These are phyloP conservation scores for Coriolopsis trogii DNA, from an alignment of 1,284 basidiomycete genomes.

Conservation along the genomic window DNA sequence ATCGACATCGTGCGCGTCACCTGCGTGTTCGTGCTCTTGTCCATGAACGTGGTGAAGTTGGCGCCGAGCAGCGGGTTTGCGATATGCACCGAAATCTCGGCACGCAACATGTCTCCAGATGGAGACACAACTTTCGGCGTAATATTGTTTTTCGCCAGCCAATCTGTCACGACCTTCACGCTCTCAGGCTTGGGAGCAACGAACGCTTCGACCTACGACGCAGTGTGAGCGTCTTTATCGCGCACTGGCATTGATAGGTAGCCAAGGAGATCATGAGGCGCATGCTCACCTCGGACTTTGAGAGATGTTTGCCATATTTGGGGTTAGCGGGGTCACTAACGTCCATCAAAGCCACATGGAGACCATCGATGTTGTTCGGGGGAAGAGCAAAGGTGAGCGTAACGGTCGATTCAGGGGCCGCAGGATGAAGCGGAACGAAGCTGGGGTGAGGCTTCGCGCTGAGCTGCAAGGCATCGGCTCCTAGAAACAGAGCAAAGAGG, in stretches of 20 bases:
- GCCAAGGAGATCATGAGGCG: no score
- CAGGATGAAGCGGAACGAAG: neutral
- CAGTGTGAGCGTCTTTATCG: no score
- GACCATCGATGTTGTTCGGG: constrained; percentile 30
- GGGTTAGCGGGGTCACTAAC: constrained; percentile 21
- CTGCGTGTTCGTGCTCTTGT: constrained; percentile 33
- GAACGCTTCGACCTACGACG: constrained; percentile 29
- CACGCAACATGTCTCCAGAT: constrained; percentile 23
- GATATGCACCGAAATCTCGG: constrained; percentile 27
- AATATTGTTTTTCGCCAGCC: constrained; percentile 38
- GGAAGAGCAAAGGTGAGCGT: constrained; percentile 29
- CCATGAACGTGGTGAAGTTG: constrained; percentile 38
- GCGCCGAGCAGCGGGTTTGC: constrained; percentile 40
- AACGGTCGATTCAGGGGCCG: neutral
- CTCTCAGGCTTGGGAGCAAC: constrained; percentile 37
- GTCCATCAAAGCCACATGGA: constrained; percentile 33
- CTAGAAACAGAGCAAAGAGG: no score
- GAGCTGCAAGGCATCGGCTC: no score
- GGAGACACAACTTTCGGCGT: constrained; percentile 30
- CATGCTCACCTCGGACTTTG: constrained; percentile 15
- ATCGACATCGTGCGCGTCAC: constrained; percentile 39
- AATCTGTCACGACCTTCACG: constrained; percentile 36
- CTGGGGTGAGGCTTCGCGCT: no score
- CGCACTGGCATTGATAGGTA: constrained; percentile 30
- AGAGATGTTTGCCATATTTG: constrained; percentile 13